Percentiles rank a stretch among this genome's conserved stretches.
Conservation (phyloP, 805 yeast genomes). For the Candida dajiaensis region DNA sequence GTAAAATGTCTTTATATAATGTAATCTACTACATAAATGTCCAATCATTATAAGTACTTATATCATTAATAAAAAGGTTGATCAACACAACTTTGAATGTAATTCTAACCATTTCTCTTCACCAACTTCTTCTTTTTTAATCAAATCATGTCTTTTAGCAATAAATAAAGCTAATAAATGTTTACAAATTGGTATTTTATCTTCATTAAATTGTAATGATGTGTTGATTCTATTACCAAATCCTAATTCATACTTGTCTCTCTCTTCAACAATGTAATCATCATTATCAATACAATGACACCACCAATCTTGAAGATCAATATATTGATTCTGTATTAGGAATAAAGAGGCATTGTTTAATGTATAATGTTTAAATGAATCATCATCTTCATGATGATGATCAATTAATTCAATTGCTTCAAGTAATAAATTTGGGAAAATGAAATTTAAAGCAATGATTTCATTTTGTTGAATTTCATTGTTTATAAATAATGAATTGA, state of each 20-base stretch:
- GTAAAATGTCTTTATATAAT: too few species aligned
- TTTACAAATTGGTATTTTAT: constrained; percentile 9
- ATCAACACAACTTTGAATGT: background rate
- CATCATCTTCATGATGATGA: too few species aligned
- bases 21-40: too few species aligned
- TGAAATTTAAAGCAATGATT: background rate
- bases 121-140: background rate
- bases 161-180: constrained; percentile 4
- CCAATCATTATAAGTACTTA: too few species aligned
- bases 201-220: background rate
- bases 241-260: background rate
- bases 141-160: background rate
- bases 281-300: background rate
- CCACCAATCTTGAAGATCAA: background rate
- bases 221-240: background rate
- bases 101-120: background rate
- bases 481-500: background rate
- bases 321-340: background rate
- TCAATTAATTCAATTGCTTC: background rate
- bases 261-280: background rate
- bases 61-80: background rate
- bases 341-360: background rate
- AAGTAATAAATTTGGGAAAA: background rate
- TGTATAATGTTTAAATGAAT: background rate
- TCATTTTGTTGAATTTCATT: background rate